Evolutionary conservation across 164 flowering plant genomes (phyloP).

Genomic region (Stephania japonica): DNA sequence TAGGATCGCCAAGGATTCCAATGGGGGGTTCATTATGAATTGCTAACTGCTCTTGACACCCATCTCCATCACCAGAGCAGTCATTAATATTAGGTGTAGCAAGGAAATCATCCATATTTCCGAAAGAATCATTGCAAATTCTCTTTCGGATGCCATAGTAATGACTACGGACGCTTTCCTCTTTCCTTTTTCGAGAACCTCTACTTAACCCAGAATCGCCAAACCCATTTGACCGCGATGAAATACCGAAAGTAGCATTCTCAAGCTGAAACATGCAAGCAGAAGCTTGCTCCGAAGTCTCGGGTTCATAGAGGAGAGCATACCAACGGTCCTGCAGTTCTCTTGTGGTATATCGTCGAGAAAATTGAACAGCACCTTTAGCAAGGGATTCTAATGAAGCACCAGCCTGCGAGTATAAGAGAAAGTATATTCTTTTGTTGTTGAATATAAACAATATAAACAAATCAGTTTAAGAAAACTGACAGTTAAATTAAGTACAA

Average conservation of each 20-base stretch:
- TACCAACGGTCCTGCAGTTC: slow-evolving; percentile 83
- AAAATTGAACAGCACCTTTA: slow-evolving; percentile 87
- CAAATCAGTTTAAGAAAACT: not conserved
- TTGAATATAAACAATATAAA: not conserved
- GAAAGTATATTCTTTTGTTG: no score
- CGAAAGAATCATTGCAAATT: slow-evolving; percentile 45
- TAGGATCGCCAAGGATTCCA: slow-evolving; percentile 29
- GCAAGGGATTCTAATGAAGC: slow-evolving; percentile 95
- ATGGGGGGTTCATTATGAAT: slow-evolving; percentile 22
- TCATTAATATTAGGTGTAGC: slow-evolving; percentile 30
- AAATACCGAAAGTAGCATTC: slow-evolving; percentile 26
- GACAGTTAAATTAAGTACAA: not conserved
- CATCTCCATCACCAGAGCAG: slow-evolving; percentile 28
- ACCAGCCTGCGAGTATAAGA: slow-evolving; percentile 51
- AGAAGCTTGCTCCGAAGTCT: slow-evolving; percentile 58
- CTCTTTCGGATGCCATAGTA: slow-evolving; percentile 81
- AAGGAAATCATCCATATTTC: slow-evolving; percentile 38
- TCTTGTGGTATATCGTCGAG: slow-evolving; percentile 52
- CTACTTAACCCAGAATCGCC: slow-evolving; percentile 37
- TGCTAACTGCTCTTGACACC: slow-evolving; percentile 16
- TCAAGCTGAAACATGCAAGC: slow-evolving; percentile 47
- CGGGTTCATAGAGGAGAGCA: slow-evolving; percentile 76
- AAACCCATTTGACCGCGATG: slow-evolving; percentile 27
- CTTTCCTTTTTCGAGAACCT: slow-evolving; percentile 48
- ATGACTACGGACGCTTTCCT: slow-evolving; percentile 51